Conservation (phyloP, 306 rosid species). For the Pachyrhizus erosus region DNA sequence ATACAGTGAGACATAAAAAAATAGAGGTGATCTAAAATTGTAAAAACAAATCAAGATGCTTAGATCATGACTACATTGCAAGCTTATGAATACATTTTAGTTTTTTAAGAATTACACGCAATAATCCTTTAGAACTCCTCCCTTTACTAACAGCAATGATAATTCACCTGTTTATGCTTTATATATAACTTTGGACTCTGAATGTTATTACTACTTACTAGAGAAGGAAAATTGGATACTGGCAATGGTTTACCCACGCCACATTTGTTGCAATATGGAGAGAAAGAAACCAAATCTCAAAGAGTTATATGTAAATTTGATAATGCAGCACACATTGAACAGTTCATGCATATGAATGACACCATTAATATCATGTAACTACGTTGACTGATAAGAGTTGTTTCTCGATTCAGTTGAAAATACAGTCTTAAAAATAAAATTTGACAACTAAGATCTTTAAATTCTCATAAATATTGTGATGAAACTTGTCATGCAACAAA, state of each 20-base stretch:
- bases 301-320: not conserved
- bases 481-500: slow-evolving; percentile 13
- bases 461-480: slow-evolving; percentile 1
- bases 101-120: not conserved
- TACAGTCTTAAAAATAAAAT: not conserved
- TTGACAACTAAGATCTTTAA: not conserved
- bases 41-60: not conserved
- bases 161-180: slow-evolving; percentile 17
- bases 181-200: slow-evolving; percentile 10
- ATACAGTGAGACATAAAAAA: not conserved
- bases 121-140: not conserved
- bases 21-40: slow-evolving; percentile 10
- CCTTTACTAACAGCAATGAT: slow-evolving; percentile 7
- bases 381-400: not conserved
- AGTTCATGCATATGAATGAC: slow-evolving; percentile 21
- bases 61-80: slow-evolving; percentile 28
- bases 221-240: slow-evolving; percentile 9
- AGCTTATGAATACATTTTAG: not conserved
- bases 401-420: slow-evolving; percentile 22
- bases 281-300: slow-evolving; percentile 2
- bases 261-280: not conserved
- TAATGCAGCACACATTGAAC: slow-evolving; percentile 11
- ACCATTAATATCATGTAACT: slow-evolving; percentile 10
- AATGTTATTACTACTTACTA: slow-evolving; percentile 1
- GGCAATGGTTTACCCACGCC: not conserved